phyloP scores from a whole-genome alignment of 768 basidiomycete species.

The Leccinum imitatum region DNA sequence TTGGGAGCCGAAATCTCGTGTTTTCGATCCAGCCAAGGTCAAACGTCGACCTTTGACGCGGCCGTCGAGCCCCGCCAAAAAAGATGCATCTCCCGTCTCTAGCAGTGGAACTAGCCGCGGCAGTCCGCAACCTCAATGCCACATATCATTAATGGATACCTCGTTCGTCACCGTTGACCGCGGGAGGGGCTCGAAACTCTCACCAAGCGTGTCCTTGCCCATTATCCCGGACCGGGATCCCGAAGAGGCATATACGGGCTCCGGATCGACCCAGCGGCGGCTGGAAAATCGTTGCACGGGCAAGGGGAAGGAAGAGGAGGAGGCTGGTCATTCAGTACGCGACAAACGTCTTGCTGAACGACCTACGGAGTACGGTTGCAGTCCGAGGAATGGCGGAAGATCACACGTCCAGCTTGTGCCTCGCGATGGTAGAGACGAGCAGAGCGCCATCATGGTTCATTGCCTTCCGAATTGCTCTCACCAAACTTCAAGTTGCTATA shows the following conservation, averaged over 20 bases:
- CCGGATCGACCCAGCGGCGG: background rate
- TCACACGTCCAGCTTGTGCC: constrained; percentile 27
- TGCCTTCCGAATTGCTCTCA: constrained; percentile 24
- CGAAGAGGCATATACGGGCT: background rate
- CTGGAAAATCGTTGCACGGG: background rate
- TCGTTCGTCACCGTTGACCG: constrained; percentile 23
- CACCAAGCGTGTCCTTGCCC: constrained; percentile 23
- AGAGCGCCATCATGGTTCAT: constrained; percentile 15
- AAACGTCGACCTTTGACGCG: constrained; percentile 24
- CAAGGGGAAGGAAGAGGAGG: constrained; percentile 6
- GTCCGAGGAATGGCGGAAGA: constrained; percentile 9
- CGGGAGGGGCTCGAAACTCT: constrained; percentile 19
- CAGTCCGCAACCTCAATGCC: background rate
- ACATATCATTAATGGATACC: constrained; percentile 1
- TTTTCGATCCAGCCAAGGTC: constrained; percentile 29
- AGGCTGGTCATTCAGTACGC: background rate
- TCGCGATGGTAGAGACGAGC: constrained; percentile 10
- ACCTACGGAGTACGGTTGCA: background rate
- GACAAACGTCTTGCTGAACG: constrained; percentile 5
- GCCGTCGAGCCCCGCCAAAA: constrained; percentile 25
- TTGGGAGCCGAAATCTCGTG: constrained; percentile 26
- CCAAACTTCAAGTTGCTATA: constrained; percentile 14
- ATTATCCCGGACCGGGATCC: constrained; percentile 8
- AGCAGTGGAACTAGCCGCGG: background rate
- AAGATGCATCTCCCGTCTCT: background rate